phyloP scores from a whole-genome alignment of 306 rosid species.

The Prinsepia uniflora region DNA sequence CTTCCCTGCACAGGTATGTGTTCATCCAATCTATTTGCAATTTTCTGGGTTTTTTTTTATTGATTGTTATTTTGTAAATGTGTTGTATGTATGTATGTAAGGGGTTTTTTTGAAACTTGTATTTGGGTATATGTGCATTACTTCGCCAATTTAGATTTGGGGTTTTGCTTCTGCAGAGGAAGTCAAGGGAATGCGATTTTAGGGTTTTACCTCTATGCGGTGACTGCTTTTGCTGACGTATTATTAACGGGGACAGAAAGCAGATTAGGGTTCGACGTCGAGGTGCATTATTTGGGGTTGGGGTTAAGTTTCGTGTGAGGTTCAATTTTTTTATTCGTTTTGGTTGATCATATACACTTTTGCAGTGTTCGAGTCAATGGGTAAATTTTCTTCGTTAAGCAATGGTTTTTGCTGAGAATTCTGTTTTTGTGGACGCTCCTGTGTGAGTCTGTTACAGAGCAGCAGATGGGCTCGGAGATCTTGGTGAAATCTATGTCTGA shows the following conservation, averaged over 20 bases:
- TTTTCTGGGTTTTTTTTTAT: background rate
- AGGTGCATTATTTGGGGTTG: constrained; percentile 39
- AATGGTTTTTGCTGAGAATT: constrained; percentile 69
- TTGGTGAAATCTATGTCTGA: constrained; percentile 42
- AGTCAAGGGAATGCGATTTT: constrained; percentile 43
- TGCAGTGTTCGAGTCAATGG: constrained; percentile 25
- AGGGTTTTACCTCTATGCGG: constrained; percentile 49
- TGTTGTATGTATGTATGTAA: constrained; percentile 2
- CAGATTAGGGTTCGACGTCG: constrained; percentile 21
- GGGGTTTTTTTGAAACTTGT: constrained; percentile 5
- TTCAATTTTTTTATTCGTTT: constrained; percentile 8
- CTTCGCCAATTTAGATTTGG: constrained; percentile 39
- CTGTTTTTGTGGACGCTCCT: constrained; percentile 39
- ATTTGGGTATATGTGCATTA: constrained; percentile 35
- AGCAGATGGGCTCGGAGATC: constrained; percentile 39
- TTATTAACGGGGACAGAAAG: background rate
- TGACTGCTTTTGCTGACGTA: constrained; percentile 13
- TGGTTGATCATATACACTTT: background rate
- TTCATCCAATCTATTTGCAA: background rate
- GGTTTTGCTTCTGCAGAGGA: constrained; percentile 44
- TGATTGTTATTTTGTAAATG: constrained; percentile 11
- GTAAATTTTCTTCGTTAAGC: constrained; percentile 25
- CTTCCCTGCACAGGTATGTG: constrained; percentile 26
- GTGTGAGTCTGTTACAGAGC: constrained; percentile 32
- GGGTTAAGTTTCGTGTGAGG: constrained; percentile 15